Base-by-base conservation (phyloP, 2,329 filamentous ascomycete species). In the Fusarium sp. region DNA sequence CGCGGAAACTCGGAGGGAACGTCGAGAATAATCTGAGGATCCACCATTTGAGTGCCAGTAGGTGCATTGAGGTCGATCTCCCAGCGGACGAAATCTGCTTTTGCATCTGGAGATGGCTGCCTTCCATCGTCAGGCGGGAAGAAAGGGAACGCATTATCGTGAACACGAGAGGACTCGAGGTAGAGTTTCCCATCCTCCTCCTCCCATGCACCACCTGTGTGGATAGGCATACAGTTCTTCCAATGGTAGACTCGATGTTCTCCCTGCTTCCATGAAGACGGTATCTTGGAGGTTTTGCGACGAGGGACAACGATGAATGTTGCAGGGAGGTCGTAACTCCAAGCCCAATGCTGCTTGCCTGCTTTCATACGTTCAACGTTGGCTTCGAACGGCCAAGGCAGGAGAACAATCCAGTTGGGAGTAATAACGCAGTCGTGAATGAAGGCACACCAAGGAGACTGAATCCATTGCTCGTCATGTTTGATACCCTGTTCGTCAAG, bases 371-470 rank as follows among this genome's bases (percentile, higher is more conserved):
- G 10, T 5, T 44, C 65, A 0, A 63, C 15, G 2, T 57, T 43
- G 3, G 68, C 52, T 12, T 66, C 50, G 4, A 63, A 69, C 1
- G 23, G 35, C 66, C 62, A 69, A 1, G 63, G 54, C 0, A 69
- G 5, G 3, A 70, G 65, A n/a, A 66, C 41, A 8, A 63, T 55
- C 1, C 8, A 70, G 12, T 69, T 69, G 2, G 62, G 42, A 0
- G 68, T 70, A 5, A 70, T 63, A 24, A 49, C 58, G 24, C 57
- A 63, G 6, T 68, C 66, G 12, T 68, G 66, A 20, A 70, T 66
- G 12, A 18, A 7, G 0, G 61, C 54, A 5, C 56, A 57, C 57
- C 62, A 66, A 3, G 68, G 68, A 0, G 62, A 57, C 7, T 70
- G 18, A 7, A 69, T 54, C 68, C 68, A 70, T n/a, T 63, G 57